Evolutionary conservation across 179 eudicot genomes (phyloP).

Genomic region (Pouteria campechiana): DNA sequence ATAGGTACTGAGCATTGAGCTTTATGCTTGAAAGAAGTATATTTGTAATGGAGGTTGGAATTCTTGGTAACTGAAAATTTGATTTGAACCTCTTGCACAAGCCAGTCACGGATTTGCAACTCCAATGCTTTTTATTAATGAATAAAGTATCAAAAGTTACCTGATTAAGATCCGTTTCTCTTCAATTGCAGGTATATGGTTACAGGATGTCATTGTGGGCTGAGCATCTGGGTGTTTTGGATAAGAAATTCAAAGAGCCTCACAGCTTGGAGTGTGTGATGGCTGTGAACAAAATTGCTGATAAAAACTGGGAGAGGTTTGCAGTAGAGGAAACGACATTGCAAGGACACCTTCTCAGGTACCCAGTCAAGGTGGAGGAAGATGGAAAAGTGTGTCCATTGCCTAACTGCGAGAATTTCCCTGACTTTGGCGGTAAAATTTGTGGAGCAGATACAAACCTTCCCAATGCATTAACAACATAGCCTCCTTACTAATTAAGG

Average conservation of each 20-base stretch:
- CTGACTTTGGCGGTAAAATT: conserved; percentile 69
- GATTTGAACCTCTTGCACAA: no score
- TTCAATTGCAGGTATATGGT: conserved; percentile 52
- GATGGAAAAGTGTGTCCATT: conserved; percentile 61
- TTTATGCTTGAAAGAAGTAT: no score
- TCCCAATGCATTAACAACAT: conserved; percentile 66
- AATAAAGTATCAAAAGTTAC: no score
- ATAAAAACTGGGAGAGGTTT: conserved; percentile 50
- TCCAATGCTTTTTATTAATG: no score
- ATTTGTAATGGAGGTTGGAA: no score
- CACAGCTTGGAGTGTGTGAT: conserved; percentile 42
- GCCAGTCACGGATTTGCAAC: no score
- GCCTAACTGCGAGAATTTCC: conserved; percentile 52
- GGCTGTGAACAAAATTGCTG: conserved; percentile 48
- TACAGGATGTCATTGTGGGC: conserved; percentile 87
- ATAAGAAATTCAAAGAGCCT: conserved; percentile 32
- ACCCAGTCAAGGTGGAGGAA: conserved; percentile 45
- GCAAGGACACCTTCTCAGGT: conserved; percentile 71
- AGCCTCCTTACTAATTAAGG: no score
- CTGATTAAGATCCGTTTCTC: no score
- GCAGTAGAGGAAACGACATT: conserved; percentile 24
- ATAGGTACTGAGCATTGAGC: no score
- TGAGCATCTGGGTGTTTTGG: conserved; percentile 54
- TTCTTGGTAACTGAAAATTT: no score
- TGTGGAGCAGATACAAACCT: conserved; percentile 50